phyloP scores from a whole-genome alignment of 805 yeast genomes.

The Lipomyces sp. region DNA sequence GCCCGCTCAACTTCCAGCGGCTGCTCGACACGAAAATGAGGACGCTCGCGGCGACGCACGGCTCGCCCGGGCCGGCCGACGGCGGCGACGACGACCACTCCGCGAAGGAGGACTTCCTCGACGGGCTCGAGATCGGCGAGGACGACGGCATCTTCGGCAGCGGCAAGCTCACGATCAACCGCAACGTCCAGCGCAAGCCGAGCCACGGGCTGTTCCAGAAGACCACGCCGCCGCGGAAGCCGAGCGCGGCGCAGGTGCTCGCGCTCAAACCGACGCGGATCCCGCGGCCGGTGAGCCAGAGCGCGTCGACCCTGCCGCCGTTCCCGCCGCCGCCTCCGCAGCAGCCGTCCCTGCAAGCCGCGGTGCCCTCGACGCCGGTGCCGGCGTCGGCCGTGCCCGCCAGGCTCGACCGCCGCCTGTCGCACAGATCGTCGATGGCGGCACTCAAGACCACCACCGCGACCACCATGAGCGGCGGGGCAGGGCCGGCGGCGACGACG shows the following conservation, averaged over 20 bases:
- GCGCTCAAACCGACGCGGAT: conserved; percentile 24
- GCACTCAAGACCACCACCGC: conserved; percentile 7
- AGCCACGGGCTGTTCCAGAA: neutral
- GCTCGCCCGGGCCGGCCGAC: neutral
- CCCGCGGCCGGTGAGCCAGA: conserved; percentile 25
- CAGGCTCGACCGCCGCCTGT: conserved; percentile 7
- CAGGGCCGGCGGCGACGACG: too few species aligned
- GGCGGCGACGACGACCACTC: neutral
- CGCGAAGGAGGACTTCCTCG: conserved; percentile 21
- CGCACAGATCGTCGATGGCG: conserved; percentile 24
- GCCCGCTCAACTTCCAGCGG: conserved; percentile 21
- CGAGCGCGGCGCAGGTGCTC: conserved; percentile 1
- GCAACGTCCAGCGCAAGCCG: conserved; percentile 11
- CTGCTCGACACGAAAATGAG: conserved; percentile 16
- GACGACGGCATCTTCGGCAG: conserved; percentile 21
- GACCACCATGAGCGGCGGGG: too few species aligned
- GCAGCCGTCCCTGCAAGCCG: conserved; percentile 1
- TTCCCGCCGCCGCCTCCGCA: neutral
- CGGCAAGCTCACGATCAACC: conserved; percentile 17
- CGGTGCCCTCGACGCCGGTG: conserved; percentile 1
- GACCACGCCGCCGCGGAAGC: conserved; percentile 2
- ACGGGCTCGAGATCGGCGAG: conserved; percentile 26
- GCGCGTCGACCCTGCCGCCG: conserved; percentile 3
- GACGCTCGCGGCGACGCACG: neutral
- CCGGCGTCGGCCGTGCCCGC: too few species aligned